These are phyloP conservation scores for Aspergillus japonicus DNA, from an alignment of 2,329 filamentous ascomycete species.

Conservation along the genomic window DNA sequence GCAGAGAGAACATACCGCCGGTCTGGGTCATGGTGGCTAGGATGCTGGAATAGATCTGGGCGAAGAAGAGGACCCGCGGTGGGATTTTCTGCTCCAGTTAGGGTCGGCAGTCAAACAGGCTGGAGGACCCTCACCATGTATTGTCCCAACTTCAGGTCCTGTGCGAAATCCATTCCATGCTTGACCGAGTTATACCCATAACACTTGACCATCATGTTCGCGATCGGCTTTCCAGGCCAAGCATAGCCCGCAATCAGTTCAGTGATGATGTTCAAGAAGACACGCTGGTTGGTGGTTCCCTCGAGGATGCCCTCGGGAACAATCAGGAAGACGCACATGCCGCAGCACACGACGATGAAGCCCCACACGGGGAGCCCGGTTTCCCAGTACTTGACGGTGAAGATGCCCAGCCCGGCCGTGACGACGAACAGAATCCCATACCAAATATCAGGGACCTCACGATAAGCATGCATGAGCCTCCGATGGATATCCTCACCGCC, in stretches of 20 bases:
- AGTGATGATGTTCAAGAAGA: constrained; percentile 34
- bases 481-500: constrained; percentile 61
- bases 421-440: constrained; percentile 43
- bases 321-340: constrained; percentile 41
- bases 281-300: constrained; percentile 31
- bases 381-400: constrained; percentile 33
- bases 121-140: constrained; percentile 25
- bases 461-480: constrained; percentile 63
- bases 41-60: constrained; percentile 35
- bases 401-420: constrained; percentile 35
- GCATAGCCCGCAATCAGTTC: constrained; percentile 36
- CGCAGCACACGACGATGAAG: constrained; percentile 38
- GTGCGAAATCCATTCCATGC: constrained; percentile 34
- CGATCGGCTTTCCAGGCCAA: constrained; percentile 36
- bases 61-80: constrained; percentile 33
- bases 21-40: constrained; percentile 34
- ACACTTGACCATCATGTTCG: constrained; percentile 36
- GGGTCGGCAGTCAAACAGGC: accelerated
- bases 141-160: constrained; percentile 34
- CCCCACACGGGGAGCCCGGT: constrained; percentile 43
- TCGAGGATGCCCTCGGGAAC: constrained; percentile 42
- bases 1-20: constrained; percentile 23
- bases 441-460: constrained; percentile 64
- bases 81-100: constrained; percentile 26
- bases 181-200: constrained; percentile 38